Evolutionary conservation across 2,329 filamentous ascomycete genomes (phyloP).

Genomic region (Apiospora koreana): DNA sequence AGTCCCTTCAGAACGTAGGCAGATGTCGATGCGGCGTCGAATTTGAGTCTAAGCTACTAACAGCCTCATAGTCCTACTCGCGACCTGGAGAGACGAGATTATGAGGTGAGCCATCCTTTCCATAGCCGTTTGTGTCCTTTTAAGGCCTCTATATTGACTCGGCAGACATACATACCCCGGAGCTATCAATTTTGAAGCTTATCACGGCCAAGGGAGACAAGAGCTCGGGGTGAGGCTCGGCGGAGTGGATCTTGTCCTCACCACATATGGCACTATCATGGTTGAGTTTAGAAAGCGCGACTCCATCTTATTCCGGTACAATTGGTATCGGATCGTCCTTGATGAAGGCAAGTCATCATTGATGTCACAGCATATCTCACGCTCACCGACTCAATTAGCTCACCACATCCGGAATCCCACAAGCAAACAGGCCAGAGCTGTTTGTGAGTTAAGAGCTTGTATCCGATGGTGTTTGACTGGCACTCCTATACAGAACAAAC

Average conservation of each 20-base stretch:
- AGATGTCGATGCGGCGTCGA: not conserved
- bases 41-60: not conserved
- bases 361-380: not conserved
- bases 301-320: not conserved
- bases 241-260: conserved; percentile 1
- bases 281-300: not conserved
- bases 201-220: conserved; percentile 5
- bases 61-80: not conserved
- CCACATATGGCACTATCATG: conserved; percentile 7
- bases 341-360: conserved; percentile 8
- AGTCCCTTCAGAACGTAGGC: conserved; percentile 11
- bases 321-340: conserved; percentile 9
- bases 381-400: not conserved
- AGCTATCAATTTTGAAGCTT: conserved; percentile 1
- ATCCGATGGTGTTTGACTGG: not conserved
- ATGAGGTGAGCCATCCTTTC: not conserved
- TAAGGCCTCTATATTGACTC: not conserved
- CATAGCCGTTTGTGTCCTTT: not conserved
- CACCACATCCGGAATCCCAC: not conserved
- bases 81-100: conserved; percentile 11
- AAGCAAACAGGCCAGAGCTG: not conserved
- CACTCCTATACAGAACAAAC: not conserved
- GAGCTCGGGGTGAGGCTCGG: not conserved
- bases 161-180: not conserved
- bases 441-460: not conserved